Base-by-base conservation (phyloP, 495 filamentous ascomycete genomes). In the Xylaria longipes region DNA sequence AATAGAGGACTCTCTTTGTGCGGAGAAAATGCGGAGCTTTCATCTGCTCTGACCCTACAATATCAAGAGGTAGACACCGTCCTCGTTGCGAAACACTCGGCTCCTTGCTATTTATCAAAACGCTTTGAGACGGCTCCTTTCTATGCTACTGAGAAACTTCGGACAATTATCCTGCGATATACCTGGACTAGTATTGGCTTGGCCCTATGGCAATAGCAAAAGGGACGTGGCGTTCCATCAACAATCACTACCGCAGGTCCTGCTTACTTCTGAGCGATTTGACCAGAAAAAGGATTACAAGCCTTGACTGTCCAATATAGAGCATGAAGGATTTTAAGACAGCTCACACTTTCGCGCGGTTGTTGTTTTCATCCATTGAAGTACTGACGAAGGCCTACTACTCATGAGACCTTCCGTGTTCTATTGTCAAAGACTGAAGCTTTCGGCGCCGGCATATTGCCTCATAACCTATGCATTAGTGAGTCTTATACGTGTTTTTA, bases 1-100 rank as follows among this genome's bases (percentile, higher is more conserved):
- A 37, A 60, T 60, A 60, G 37, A 45, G 2, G 8, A 46, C 1
- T 11, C n/a, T 31, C 2, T n/a, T 65, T 65, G 15, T 45, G 57
- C 31, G 62, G 62, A 65, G 41, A 45, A 65, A 65, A 11, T 46
- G 62, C 39, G 62, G 39, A 45, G 61, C 62, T 9, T 46, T 43
- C 12, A 22, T 29, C 22, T 46, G 6, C 61, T 45, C 31, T 31
- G 25, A 39, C 14, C 39, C 37, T 64, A 33, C n/a, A 12, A 45
- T 3, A 31, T 46, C 11, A 46, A 62, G 37, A 39, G 25, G 22
- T 60, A 25, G 25, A 4, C 61, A 46, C 39, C 22, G 15, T 25
- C 15, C 14, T 6, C 25, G 20, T 62, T 41, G 20, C 56, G 22
- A 37, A 62, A 37, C 37, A 20, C 22, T 25, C 35, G 15, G 9